A percentile compares a stretch with the other conserved stretches of the same genome.
These are phyloP conservation scores for Pseudogymnoascus sp. DNA, from an alignment of 2,329 filamentous ascomycete species.

Conservation along the genomic window DNA sequence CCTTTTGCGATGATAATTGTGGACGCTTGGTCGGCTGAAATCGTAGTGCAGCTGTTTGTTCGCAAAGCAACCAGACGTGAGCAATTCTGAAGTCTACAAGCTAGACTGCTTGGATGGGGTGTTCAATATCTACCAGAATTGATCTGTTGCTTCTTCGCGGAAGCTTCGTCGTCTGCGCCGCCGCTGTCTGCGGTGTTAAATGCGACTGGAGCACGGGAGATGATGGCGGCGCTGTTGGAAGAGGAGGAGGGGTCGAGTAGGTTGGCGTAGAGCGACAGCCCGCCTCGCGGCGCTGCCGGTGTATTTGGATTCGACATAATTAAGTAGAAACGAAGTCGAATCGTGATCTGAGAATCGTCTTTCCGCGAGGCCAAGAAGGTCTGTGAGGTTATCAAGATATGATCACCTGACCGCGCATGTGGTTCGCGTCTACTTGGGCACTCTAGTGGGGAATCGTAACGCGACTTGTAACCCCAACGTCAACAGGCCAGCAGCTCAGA, in stretches of 20 bases:
- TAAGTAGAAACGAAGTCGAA: not conserved
- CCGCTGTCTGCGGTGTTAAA: constrained; percentile 52
- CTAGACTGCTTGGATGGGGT: constrained; percentile 27
- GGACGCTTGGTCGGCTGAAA: constrained; percentile 83
- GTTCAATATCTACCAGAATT: constrained; percentile 50
- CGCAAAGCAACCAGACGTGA: constrained; percentile 35
- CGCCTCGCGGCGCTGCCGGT: constrained; percentile 34
- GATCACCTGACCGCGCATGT: constrained; percentile 16
- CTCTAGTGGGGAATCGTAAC: not conserved
- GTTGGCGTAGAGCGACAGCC: constrained; percentile 76
- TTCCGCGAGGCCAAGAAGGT: not conserved
- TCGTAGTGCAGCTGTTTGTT: constrained; percentile 53
- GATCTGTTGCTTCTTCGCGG: constrained; percentile 52
- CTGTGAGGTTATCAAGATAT: not conserved
- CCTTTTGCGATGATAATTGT: constrained; percentile 52
- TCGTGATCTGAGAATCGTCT: not conserved
- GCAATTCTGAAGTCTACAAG: constrained; percentile 32
- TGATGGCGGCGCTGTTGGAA: constrained; percentile 42
- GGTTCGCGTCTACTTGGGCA: not conserved
- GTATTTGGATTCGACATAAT: constrained; percentile 25
- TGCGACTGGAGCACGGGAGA: constrained; percentile 66
- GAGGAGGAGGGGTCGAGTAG: constrained; percentile 56
- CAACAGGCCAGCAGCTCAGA: not conserved
- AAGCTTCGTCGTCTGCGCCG: constrained; percentile 31
- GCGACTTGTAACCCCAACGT: not conserved